phyloP scores from a whole-genome alignment of 2,329 filamentous ascomycete species.

The Colletotrichum melonis region DNA sequence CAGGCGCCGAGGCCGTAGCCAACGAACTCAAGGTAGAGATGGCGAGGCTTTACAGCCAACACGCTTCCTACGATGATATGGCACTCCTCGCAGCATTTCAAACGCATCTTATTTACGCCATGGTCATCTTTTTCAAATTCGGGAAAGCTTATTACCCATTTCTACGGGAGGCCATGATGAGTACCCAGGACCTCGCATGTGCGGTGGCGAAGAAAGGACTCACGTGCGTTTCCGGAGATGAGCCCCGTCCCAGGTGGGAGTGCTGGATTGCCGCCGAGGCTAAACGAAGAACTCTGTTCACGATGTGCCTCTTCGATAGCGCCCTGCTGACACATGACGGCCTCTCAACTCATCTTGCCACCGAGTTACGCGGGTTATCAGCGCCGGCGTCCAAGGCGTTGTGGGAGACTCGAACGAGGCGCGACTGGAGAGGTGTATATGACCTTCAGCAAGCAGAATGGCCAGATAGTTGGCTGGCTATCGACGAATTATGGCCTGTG shows the following conservation, averaged over 20 bases:
- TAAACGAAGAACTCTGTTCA: slow-evolving; percentile 62
- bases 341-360: slow-evolving; percentile 59
- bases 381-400: slow-evolving; percentile 54
- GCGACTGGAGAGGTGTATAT: slow-evolving; percentile 57
- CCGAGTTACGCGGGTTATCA: slow-evolving; percentile 57
- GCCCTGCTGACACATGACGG: slow-evolving; percentile 56
- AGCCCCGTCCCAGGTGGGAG: slow-evolving; percentile 59
- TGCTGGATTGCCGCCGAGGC: slow-evolving; percentile 64
- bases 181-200: slow-evolving; percentile 62
- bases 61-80: slow-evolving; percentile 41
- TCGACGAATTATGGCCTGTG: slow-evolving; percentile 64
- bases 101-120: slow-evolving; percentile 63
- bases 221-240: slow-evolving; percentile 51
- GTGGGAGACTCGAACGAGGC: slow-evolving; percentile 53
- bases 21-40: slow-evolving; percentile 56
- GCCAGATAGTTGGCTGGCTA: slow-evolving; percentile 52
- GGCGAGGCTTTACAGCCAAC: slow-evolving; percentile 48
- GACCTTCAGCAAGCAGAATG: slow-evolving; percentile 55
- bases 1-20: slow-evolving; percentile 39
- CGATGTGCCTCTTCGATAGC: slow-evolving; percentile 65
- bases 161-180: slow-evolving; percentile 57
- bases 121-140: slow-evolving; percentile 58
- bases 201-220: slow-evolving; percentile 52
- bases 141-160: slow-evolving; percentile 41
- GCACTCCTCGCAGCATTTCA: slow-evolving; percentile 59